These are phyloP conservation scores for Mucor piriformis DNA, from an alignment of 371 early-diverging fungal species.

Conservation along the genomic window DNA sequence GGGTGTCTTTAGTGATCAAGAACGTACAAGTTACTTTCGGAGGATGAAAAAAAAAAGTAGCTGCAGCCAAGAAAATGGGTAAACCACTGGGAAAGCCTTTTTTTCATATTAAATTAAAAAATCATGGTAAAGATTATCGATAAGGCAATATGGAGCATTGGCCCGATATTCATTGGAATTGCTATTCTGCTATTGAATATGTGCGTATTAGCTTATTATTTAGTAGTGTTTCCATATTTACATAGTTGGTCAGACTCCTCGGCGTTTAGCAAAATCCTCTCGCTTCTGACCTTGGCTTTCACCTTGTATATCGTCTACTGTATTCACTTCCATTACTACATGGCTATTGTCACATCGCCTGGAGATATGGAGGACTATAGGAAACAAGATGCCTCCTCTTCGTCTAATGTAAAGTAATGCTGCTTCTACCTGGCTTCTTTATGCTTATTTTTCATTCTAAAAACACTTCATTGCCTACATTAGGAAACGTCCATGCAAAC, in stretches of 20 bases:
- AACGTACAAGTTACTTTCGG: too few relatives aligned
- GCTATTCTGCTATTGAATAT: constrained; percentile 56
- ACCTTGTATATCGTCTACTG: constrained; percentile 58
- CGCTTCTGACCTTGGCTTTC: constrained; percentile 36
- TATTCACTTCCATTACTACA: constrained; percentile 61
- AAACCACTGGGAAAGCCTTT: too few relatives aligned
- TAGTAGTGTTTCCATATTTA: constrained; percentile 54
- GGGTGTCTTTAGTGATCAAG: too few relatives aligned
- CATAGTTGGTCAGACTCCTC: constrained; percentile 32
- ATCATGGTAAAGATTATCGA: constrained; percentile 53
- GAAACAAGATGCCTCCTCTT: constrained; percentile 5
- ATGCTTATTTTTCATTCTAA: not conserved
- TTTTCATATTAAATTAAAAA: not conserved
- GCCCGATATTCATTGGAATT: constrained; percentile 56
- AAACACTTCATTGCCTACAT: too few relatives aligned
- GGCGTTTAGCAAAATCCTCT: constrained; percentile 34
- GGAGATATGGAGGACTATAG: constrained; percentile 44
- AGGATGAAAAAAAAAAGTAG: not conserved
- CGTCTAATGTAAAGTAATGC: constrained; percentile 10
- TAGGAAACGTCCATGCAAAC: constrained; percentile 34
- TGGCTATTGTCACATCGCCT: constrained; percentile 59
- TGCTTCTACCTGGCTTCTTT: not conserved
- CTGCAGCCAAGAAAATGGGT: not conserved
- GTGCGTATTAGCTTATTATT: constrained; percentile 51
- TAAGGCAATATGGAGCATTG: constrained; percentile 54